Evolutionary conservation across 148 eudicot genomes (phyloP), one percentile per base, ranked within the genome.

Genomic region (Rhododendron molle): DNA sequence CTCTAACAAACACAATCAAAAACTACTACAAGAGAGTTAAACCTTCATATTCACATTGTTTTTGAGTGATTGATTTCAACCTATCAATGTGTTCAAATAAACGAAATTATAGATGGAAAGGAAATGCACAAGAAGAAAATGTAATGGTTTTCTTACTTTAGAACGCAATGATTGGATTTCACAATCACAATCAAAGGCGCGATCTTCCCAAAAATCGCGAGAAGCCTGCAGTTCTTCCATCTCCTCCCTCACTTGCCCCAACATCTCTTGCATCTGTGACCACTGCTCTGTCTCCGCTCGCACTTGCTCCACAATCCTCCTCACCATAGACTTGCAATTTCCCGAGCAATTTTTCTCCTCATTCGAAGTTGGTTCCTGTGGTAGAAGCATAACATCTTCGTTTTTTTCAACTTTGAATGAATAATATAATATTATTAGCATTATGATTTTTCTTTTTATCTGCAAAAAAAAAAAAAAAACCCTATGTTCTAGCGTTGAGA

Each of bases 241-340:
- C 87, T 97, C 99, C 50, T 88, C 88, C 83, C 92, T 90, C 20
- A 97, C 94, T 84, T 91, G 92, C 34, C 91, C 93, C 28, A 97
- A 79, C 99, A 97, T 95, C 80, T 91, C 93, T 90, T 97, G 99
- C 98, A 97, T 97, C 88, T 97, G 96, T 15, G 98, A 92, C 98
- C 99, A 97, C 38, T 97, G 98, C 84, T 95, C 95, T 38, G 96
- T 95, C 88, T 97, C 99, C 8, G 93, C 95, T 81, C 95, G 90
- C 83, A 95, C 99, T 87, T 97, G 99, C 86, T 94, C 98, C 86
- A 95, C 88, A n/a, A 97, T 91, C 90, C 89, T 93, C 87, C 89
- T 88, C 56, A 95, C 95, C 81, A 95, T 85, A 10, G 90, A 91
- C 86, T 93, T 97, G 91, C 99, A 95, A 21, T 90, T 90, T 23